Percentiles rank a stretch among this genome's conserved stretches.
phyloP scores from a whole-genome alignment of 1,284 basidiomycete genomes.

The Inonotus hispidus region DNA sequence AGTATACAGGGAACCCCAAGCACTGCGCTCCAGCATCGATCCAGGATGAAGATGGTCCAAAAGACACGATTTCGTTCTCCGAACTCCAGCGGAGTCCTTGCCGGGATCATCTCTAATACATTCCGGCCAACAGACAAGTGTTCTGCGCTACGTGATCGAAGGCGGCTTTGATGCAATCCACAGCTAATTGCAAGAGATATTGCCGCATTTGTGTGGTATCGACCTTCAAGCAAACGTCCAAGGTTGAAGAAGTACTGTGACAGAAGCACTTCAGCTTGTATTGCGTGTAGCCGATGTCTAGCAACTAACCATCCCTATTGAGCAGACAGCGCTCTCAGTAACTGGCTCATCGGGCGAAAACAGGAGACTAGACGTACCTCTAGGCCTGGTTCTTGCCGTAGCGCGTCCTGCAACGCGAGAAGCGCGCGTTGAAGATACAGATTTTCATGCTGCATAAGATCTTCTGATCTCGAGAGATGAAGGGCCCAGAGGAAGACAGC shows the following conservation, averaged over 20 bases:
- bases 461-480: conserved; percentile 30
- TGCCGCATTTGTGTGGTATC: conserved; percentile 37
- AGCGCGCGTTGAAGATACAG: conserved; percentile 40
- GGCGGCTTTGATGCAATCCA: conserved; percentile 32
- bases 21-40: conserved; percentile 57
- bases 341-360: neutral
- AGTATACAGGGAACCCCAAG: conserved; percentile 45
- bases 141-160: neutral
- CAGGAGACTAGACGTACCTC: conserved; percentile 26
- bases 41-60: conserved; percentile 66
- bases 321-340: neutral
- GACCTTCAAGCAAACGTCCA: conserved; percentile 38
- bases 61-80: conserved; percentile 63
- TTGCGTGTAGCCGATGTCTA: conserved; percentile 35
- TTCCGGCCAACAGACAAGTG: neutral
- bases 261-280: conserved; percentile 54
- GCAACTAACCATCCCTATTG: neutral
- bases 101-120: conserved; percentile 21
- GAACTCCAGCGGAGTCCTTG: conserved; percentile 42
- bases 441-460: conserved; percentile 29
- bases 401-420: conserved; percentile 30
- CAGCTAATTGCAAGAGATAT: conserved; percentile 33
- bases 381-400: conserved; percentile 33
- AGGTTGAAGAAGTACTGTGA: conserved; percentile 46
- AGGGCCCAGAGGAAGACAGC: conserved; percentile 47